A percentile compares a stretch with the other conserved stretches of the same genome.
Evolutionary conservation across 83 land plant genomes (phyloP).

Genomic region (Diphasiastrum complanatum): DNA sequence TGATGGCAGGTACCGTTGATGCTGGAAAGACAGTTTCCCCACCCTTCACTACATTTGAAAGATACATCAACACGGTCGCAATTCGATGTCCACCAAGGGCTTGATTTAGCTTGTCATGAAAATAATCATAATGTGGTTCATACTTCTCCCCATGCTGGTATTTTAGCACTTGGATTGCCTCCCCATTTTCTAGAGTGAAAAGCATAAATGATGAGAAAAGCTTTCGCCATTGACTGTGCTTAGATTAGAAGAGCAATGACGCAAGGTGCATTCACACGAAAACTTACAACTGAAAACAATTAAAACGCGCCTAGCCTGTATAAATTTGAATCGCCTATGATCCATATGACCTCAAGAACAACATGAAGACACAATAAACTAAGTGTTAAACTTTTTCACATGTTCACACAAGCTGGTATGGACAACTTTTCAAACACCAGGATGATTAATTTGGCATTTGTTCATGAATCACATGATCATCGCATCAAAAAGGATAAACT

Average conservation of each 20-base stretch:
- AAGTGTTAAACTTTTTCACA: no score
- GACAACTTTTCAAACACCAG: no score
- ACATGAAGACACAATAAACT: no score
- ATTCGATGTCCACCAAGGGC: slow-evolving; percentile 79
- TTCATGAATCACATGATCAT: no score
- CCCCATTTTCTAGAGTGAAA: slow-evolving; percentile 65
- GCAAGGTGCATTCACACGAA: background rate
- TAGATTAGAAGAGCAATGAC: background rate
- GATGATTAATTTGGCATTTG: no score
- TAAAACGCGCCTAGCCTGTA: no score
- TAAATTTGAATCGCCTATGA: no score
- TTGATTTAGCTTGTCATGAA: slow-evolving; percentile 78
- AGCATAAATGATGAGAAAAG: background rate
- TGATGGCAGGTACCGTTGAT: slow-evolving; percentile 4
- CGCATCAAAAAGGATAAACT: no score
- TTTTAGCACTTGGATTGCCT: slow-evolving; percentile 70
- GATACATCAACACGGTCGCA: slow-evolving; percentile 92
- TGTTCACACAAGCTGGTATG: no score
- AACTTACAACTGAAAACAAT: background rate
- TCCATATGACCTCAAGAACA: no score
- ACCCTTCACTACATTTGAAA: slow-evolving; percentile 69
- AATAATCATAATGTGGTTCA: slow-evolving; percentile 92
- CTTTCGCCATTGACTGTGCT: background rate
- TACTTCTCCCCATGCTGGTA: slow-evolving; percentile 87
- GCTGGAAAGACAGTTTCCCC: slow-evolving; percentile 88